These are phyloP conservation scores for Cotoneaster glaucophyllus DNA, from an alignment of 306 rosid genomes.

Conservation along the genomic window DNA sequence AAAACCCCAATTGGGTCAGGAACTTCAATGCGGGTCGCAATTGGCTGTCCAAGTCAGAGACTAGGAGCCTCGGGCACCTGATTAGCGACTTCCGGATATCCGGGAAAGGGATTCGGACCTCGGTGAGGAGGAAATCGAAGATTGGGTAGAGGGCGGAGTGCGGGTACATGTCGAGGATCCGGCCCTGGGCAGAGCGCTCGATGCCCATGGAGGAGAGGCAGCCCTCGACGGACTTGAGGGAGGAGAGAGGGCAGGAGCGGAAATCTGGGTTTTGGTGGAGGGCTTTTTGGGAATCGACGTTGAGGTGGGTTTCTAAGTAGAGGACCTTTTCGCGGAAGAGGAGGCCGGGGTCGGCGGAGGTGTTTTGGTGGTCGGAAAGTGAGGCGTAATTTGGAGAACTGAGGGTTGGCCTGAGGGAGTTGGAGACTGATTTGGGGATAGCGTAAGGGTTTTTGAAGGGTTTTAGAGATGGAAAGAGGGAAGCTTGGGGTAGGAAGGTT, in stretches of 20 bases:
- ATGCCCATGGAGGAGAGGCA: slow-evolving; percentile 73
- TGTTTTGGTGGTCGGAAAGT: slow-evolving; percentile 20
- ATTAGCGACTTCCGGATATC: slow-evolving; percentile 44
- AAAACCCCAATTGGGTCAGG: slow-evolving; percentile 34
- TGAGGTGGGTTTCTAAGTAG: slow-evolving; percentile 57
- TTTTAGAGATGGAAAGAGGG: slow-evolving; percentile 8
- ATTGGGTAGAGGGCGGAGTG: slow-evolving; percentile 58
- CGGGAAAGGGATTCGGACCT: slow-evolving; percentile 51
- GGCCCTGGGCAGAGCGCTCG: slow-evolving; percentile 42
- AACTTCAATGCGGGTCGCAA: slow-evolving; percentile 38
- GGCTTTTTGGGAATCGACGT: slow-evolving; percentile 52
- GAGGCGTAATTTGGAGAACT: slow-evolving; percentile 2
- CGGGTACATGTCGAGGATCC: slow-evolving; percentile 79
- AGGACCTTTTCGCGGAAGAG: slow-evolving; percentile 62
- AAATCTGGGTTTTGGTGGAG: slow-evolving; percentile 53
- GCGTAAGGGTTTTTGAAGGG: slow-evolving; percentile 26
- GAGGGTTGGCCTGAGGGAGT: not conserved
- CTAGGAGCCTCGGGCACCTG: slow-evolving; percentile 69
- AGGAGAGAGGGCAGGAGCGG: slow-evolving; percentile 45
- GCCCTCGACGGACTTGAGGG: slow-evolving; percentile 45
- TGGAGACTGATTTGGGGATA: not conserved
- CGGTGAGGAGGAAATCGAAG: slow-evolving; percentile 67
- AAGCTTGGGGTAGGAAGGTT: slow-evolving; percentile 6
- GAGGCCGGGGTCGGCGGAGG: slow-evolving; percentile 49
- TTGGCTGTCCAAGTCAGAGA: slow-evolving; percentile 41